Base-by-base conservation (phyloP, 106 monocot species). In the Allium sativum region DNA sequence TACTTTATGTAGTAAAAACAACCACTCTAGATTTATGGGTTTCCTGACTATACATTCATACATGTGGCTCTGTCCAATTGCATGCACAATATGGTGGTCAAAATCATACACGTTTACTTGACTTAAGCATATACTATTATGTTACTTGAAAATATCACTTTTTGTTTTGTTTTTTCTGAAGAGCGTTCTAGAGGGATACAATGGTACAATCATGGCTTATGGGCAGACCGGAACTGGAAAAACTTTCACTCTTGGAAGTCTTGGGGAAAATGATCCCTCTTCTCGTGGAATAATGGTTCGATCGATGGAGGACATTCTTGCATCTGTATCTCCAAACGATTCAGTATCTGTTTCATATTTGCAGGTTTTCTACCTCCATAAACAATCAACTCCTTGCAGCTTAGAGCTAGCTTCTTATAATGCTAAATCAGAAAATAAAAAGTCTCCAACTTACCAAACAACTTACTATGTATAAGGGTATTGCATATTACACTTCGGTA, bases 211-310 rank as follows among this genome's bases (percentile, higher is more conserved):
- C 50, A 96, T 96, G 96, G 96, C 96, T 52, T 96, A 96, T 79
- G 96, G 96, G 7, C 96, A 96, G 53, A 96, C 96, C 55, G 96
- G 96, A 52, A 96, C 96, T 57, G 96, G 96, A 18, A 96, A 96
- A 75, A 96, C 96, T 18, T 96, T 87, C 61, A 96, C 96, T 60
- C 84, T 96, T 55, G 96, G 90, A 62, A 96, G 84, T 48, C 84
- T 96, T 61, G 96, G 96, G 44, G 96, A 96, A 58, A 82, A 91
- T 76, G 87, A 96, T 57, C 78, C 74, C 66, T 86, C 96, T 45
- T 77, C 87, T 21, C 78, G 96, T 18, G 96, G 96, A 52, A 96
- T 96, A 48, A 96, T 96, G 96, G 90, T 91, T 11, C 90, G 96
- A 55, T 81, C 96, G 52, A 87, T 96, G 96, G 96, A 96, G 74